These are phyloP conservation scores for Rhodotorula sp. DNA, from an alignment of 1,284 basidiomycete genomes.

Conservation along the genomic window DNA sequence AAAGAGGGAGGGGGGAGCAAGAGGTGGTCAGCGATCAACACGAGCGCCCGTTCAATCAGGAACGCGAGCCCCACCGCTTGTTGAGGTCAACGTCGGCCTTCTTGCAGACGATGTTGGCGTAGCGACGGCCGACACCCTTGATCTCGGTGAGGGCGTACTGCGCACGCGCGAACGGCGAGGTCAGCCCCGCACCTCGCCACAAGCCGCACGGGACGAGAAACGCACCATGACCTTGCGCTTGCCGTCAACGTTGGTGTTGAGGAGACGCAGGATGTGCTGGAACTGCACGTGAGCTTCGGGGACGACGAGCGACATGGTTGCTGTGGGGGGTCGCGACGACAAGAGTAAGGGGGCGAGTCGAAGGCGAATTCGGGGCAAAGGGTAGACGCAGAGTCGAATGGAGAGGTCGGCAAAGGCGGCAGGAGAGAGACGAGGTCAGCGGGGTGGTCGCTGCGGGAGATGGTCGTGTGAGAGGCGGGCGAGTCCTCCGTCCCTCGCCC, in stretches of 20 bases:
- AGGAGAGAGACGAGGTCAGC: not conserved
- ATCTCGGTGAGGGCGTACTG: constrained; percentile 96
- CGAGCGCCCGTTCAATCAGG: not conserved
- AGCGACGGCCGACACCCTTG: constrained; percentile 99
- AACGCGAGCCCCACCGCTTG: constrained; percentile 74
- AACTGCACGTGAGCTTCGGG: constrained; percentile 83
- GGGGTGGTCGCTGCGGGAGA: not conserved
- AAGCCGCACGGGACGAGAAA: not conserved
- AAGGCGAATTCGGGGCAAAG: not conserved
- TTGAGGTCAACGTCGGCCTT: constrained; percentile 99
- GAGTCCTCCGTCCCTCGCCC: too few species aligned
- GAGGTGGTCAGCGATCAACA: not conserved
- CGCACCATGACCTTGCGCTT: constrained; percentile 79
- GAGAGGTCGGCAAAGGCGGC: not conserved
- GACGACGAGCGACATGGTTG: constrained; percentile 75
- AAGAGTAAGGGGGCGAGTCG: not conserved
- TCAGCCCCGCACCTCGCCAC: not conserved
- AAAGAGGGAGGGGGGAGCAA: not conserved
- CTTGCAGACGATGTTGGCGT: constrained; percentile 99
- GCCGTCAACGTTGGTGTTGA: constrained; percentile 99
- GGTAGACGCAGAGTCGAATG: not conserved
- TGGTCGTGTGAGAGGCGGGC: too few species aligned
- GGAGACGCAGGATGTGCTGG: constrained; percentile 94
- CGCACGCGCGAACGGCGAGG: not conserved
- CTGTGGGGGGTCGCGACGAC: not conserved